These are phyloP conservation scores for Rhizomucor miehei DNA, from an alignment of 371 early-diverging fungal genomes.

Conservation along the genomic window DNA sequence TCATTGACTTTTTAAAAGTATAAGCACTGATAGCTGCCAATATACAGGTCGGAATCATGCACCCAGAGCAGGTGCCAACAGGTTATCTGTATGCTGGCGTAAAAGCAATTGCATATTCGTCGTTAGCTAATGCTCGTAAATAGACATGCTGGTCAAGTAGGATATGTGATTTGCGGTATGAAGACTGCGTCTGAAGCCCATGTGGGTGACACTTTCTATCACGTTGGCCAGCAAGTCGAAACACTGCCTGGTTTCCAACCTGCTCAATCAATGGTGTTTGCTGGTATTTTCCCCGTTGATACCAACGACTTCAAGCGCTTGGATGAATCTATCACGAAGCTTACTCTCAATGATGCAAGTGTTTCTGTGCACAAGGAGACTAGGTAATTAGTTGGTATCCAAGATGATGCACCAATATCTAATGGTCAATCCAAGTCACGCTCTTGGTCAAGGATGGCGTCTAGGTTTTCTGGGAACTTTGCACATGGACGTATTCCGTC, in stretches of 20 bases:
- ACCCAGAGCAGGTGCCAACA: slow-evolving; percentile 82
- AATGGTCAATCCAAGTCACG: slow-evolving; percentile 43
- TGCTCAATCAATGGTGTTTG: slow-evolving; percentile 91
- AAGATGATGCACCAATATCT: background rate
- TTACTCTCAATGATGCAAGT: slow-evolving; percentile 93
- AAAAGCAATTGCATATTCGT: no score
- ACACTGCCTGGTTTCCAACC: slow-evolving; percentile 90
- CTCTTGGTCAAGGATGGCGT: slow-evolving; percentile 96
- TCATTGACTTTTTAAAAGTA: background rate
- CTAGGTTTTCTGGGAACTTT: slow-evolving; percentile 95
- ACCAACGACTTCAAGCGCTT: slow-evolving; percentile 84
- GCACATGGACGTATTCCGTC: slow-evolving; percentile 97
- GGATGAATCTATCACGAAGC: slow-evolving; percentile 86
- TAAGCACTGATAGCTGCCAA: background rate
- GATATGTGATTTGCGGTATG: slow-evolving; percentile 91
- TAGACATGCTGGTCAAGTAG: slow-evolving; percentile 93
- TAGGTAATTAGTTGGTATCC: slow-evolving; percentile 23
- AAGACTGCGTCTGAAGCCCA: slow-evolving; percentile 89
- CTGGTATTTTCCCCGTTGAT: slow-evolving; percentile 93
- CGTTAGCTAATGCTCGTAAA: slow-evolving; percentile 1
- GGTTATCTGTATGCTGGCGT: slow-evolving; percentile 62
- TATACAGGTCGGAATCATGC: slow-evolving; percentile 85
- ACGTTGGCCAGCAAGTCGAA: slow-evolving; percentile 54
- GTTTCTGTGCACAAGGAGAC: slow-evolving; percentile 90
- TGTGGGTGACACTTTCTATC: slow-evolving; percentile 96